Conservation (phyloP, 164 flowering plant species). For the Pachysandra terminalis region DNA sequence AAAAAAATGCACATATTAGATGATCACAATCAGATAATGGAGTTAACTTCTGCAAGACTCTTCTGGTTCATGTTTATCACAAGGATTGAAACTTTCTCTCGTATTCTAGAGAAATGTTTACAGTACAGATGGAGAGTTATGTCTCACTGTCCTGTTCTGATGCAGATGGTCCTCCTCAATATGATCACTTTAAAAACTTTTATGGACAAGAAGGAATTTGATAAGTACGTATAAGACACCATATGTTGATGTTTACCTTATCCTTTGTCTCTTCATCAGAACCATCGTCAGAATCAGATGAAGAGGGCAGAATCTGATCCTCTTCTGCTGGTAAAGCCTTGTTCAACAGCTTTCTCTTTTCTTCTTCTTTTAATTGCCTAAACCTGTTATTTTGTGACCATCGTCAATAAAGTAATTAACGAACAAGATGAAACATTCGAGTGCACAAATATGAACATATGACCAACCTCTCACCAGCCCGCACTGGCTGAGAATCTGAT, state of each 20-base stretch:
- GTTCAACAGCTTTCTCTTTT: constrained; percentile 42
- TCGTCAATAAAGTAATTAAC: background rate
- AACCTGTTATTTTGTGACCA: constrained; percentile 37
- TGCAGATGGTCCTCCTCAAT: background rate
- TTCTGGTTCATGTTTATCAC: no score
- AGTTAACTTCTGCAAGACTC: no score
- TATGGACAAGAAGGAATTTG: background rate
- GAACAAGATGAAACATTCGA: background rate
- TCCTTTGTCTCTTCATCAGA: constrained; percentile 49
- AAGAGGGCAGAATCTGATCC: constrained; percentile 36
- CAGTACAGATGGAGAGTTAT: background rate
- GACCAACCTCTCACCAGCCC: constrained; percentile 72
- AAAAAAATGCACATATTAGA: no score
- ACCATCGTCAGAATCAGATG: constrained; percentile 57
- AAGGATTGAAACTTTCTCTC: no score
- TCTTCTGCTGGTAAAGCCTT: constrained; percentile 53
- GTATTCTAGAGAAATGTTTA: background rate
- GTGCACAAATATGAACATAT: background rate
- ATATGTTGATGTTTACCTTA: constrained; percentile 37
- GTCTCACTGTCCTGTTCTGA: background rate
- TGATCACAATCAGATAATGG: no score
- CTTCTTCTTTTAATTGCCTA: constrained; percentile 66
- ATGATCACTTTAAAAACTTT: background rate
- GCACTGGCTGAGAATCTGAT: constrained; percentile 46
- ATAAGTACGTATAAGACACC: no score